phyloP scores from a whole-genome alignment of 176 grass and related monocot genomes.

The Ensete glaucum region DNA sequence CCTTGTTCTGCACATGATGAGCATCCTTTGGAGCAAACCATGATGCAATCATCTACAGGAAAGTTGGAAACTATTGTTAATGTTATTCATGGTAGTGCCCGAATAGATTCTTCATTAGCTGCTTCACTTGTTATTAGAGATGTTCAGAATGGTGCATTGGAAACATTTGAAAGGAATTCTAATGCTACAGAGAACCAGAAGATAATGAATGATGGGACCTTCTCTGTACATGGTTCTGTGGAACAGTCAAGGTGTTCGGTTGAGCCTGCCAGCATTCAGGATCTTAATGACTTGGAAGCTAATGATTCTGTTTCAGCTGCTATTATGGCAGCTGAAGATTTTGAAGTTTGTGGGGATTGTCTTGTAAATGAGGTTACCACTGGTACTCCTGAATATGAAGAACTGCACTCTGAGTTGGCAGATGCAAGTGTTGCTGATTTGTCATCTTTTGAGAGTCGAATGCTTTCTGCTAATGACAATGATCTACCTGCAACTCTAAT shows the following conservation, averaged over 20 bases:
- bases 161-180: not conserved
- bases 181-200: not conserved
- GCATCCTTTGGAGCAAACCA: not conserved
- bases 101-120: not conserved
- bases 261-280: not conserved
- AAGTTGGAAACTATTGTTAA: not conserved
- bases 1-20: not conserved
- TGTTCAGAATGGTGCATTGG: not conserved
- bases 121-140: not conserved
- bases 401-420: not conserved
- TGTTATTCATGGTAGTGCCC: not conserved
- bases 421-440: not conserved
- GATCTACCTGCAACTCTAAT: conserved; percentile 1
- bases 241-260: not conserved
- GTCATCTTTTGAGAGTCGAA: conserved; percentile 19
- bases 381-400: not conserved
- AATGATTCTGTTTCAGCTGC: not conserved
- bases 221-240: not conserved
- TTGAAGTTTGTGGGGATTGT: not conserved
- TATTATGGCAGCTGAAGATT: not conserved
- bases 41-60: not conserved
- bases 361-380: not conserved
- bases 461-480: conserved; percentile 3
- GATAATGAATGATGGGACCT: not conserved
- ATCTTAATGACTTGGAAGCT: not conserved